phyloP scores from a whole-genome alignment of 768 basidiomycete genomes.

The Psilocybe azurescens region DNA sequence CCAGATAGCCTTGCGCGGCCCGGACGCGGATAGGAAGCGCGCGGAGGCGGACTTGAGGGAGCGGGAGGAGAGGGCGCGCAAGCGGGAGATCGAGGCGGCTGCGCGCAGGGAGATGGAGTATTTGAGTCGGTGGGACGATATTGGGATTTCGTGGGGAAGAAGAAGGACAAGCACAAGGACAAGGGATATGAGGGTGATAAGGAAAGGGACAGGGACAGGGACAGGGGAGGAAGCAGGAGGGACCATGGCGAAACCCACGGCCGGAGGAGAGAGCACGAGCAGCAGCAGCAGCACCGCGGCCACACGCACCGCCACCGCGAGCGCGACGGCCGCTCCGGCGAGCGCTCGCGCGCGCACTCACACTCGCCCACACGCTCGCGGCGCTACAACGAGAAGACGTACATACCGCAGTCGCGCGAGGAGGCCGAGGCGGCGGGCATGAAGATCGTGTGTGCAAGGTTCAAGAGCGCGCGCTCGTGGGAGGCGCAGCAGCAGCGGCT shows the following conservation, averaged over 20 bases:
- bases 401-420: conserved; percentile 30
- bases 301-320: no score
- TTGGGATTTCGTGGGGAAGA: conserved; percentile 20
- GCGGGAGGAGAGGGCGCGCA: neutral
- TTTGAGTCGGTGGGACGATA: conserved; percentile 26
- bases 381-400: conserved; percentile 14
- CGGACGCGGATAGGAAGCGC: neutral
- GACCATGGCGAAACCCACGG: neutral
- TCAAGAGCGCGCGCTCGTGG: conserved; percentile 22
- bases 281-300: no score
- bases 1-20: no score
- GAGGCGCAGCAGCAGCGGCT: neutral
- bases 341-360: neutral
- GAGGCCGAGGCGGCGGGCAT: conserved; percentile 33
- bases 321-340: no score
- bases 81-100: neutral
- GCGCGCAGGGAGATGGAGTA: conserved; percentile 20
- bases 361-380: neutral
- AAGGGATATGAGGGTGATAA: conserved; percentile 8
- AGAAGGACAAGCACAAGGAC: conserved; percentile 12
- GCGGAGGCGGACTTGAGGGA: conserved; percentile 2
- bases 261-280: neutral
- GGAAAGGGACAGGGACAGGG: conserved; percentile 18
- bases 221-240: conserved; percentile 15
- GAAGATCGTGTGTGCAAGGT: conserved; percentile 48